A percentile compares a stretch with the other conserved stretches of the same genome.
These are phyloP conservation scores for Neurospora sublineolata DNA, from an alignment of 495 filamentous ascomycete species.

Conservation along the genomic window DNA sequence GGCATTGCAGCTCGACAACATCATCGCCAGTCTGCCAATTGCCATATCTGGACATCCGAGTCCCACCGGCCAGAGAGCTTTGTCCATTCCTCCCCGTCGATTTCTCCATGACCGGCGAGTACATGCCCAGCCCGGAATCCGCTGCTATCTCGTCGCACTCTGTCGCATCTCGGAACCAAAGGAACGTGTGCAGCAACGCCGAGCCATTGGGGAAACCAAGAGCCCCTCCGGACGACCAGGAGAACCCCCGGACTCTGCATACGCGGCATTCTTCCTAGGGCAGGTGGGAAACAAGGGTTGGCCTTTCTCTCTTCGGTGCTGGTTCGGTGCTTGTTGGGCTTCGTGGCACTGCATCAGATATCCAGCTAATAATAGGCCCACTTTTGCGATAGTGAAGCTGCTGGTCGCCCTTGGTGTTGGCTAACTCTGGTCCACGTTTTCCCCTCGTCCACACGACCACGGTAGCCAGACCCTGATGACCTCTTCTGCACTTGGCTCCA, in stretches of 20 bases:
- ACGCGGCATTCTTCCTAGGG: background rate
- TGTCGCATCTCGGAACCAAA: background rate
- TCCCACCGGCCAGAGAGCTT: background rate
- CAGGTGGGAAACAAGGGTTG: background rate
- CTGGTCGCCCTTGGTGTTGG: slow-evolving; percentile 10
- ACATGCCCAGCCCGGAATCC: background rate
- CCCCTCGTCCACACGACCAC: slow-evolving; percentile 3
- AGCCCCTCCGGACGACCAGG: background rate
- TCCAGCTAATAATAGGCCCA: slow-evolving; percentile 20
- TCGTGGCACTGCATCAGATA: slow-evolving; percentile 25
- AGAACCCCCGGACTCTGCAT: background rate
- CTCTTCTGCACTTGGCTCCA: slow-evolving; percentile 12
- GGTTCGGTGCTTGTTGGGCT: slow-evolving; percentile 8
- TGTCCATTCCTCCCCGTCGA: background rate
- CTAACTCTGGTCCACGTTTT: slow-evolving; percentile 20
- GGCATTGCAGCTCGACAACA: background rate
- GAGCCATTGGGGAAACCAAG: background rate
- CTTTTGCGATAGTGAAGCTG: slow-evolving; percentile 10
- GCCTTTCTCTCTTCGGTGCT: background rate
- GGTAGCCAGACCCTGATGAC: background rate
- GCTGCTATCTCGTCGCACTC: background rate
- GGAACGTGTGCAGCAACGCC: background rate
- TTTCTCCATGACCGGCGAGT: background rate
- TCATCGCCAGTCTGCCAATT: background rate
- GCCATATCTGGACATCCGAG: background rate